These are phyloP conservation scores for Penicillium waksmanii DNA, from an alignment of 495 filamentous ascomycete genomes.

Conservation along the genomic window DNA sequence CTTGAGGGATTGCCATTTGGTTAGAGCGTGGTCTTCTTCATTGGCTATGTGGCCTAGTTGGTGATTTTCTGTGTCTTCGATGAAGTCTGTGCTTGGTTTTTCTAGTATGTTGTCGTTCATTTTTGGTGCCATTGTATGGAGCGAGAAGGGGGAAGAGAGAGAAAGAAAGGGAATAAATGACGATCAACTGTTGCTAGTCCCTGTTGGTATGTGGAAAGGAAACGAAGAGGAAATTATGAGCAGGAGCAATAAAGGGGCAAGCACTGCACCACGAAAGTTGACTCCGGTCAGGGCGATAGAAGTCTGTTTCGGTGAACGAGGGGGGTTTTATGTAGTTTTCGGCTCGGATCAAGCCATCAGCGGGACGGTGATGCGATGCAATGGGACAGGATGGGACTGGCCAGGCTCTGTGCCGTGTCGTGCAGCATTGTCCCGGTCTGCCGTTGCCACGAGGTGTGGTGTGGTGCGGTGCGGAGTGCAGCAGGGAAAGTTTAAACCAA, in stretches of 20 bases:
- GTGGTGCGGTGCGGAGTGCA: not conserved
- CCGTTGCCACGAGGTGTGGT: not conserved
- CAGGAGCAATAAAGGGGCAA: not conserved
- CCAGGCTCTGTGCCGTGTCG: not conserved
- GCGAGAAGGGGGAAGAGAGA: not conserved
- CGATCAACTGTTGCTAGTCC: no score
- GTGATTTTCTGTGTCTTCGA: conserved; percentile 16
- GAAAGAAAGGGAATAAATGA: no score
- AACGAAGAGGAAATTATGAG: no score
- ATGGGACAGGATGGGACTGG: not conserved
- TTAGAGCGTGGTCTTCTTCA: conserved; percentile 21
- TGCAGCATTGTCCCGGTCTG: not conserved
- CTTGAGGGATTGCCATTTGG: conserved; percentile 20
- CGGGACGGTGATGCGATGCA: not conserved
- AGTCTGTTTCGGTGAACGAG: not conserved
- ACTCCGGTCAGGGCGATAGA: no score
- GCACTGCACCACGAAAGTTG: not conserved
- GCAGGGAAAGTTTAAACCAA: not conserved
- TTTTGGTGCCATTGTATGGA: not conserved
- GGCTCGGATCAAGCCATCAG: not conserved
- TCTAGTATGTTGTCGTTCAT: conserved; percentile 7
- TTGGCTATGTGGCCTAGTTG: conserved; percentile 23
- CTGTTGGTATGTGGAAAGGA: no score
- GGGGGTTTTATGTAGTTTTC: not conserved
- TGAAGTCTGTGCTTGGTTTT: conserved; percentile 19